Conservation (phyloP, 495 filamentous ascomycete species). For the Acidomyces sp. region DNA sequence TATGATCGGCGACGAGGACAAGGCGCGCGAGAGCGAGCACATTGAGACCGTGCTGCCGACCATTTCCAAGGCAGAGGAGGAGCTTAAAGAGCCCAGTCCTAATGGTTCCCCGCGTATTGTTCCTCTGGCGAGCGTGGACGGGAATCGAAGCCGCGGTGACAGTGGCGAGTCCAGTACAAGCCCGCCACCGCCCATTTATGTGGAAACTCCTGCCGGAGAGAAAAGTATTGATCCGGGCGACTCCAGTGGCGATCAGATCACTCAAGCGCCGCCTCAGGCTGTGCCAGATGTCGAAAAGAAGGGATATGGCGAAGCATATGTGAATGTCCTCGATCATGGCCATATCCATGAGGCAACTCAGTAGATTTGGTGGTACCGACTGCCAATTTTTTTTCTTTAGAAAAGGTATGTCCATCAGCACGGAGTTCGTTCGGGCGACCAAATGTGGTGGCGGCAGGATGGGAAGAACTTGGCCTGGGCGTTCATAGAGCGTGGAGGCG, state of each 20-base stretch:
- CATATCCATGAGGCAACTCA: conserved; percentile 12
- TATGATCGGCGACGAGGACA: conserved; percentile 61
- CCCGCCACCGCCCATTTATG: conserved; percentile 19
- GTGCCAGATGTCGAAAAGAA: conserved; percentile 20
- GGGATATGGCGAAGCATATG: conserved; percentile 22
- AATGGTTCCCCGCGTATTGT: neutral
- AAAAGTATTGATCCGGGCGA: too few species aligned
- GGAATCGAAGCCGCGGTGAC: conserved; percentile 17
- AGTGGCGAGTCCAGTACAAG: conserved; percentile 17
- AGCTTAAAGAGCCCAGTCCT: conserved; percentile 6
- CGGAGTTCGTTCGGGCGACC: too few species aligned
- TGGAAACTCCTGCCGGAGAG: conserved; percentile 7
- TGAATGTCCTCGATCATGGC: conserved; percentile 20
- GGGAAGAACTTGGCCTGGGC: too few species aligned
- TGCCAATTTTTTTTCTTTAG: too few species aligned
- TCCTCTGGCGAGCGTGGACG: neutral
- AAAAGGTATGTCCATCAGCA: too few species aligned
- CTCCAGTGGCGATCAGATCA: conserved; percentile 18
- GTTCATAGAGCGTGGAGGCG: too few species aligned
- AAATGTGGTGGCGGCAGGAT: too few species aligned
- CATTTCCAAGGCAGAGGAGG: conserved; percentile 2
- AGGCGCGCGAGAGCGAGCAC: conserved; percentile 20
- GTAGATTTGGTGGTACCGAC: too few species aligned
- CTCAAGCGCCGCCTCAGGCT: conserved; percentile 14
- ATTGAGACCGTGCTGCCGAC: conserved; percentile 17